A percentile compares a stretch with the other conserved stretches of the same genome.
These are phyloP conservation scores for Amaranthus palmeri DNA, from an alignment of 148 eudicot species.

Conservation along the genomic window DNA sequence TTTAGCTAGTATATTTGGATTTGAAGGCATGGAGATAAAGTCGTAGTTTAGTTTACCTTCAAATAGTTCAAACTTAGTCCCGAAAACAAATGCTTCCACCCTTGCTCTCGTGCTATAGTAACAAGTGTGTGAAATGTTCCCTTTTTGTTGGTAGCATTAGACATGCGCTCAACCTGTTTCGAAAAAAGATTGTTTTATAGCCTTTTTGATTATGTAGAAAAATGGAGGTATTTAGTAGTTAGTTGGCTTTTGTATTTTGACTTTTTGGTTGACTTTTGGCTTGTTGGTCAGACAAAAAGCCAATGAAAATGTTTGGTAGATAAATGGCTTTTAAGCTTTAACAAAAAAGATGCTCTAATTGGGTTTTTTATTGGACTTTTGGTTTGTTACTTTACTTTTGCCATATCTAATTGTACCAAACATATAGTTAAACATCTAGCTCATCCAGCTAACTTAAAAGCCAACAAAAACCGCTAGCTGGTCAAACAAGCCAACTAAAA, in stretches of 20 bases:
- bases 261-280: no score
- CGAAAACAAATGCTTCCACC: slow-evolving; percentile 86
- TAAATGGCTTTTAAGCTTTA: no score
- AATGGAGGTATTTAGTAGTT: no score
- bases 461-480: no score
- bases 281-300: no score
- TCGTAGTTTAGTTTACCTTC: slow-evolving; percentile 41
- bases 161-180: slow-evolving; percentile 62
- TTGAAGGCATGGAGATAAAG: neutral
- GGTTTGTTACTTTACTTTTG: neutral
- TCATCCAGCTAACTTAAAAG: no score
- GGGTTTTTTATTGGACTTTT: no score
- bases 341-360: no score
- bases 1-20: neutral
- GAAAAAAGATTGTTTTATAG: neutral
- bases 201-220: neutral
- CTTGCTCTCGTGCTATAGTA: slow-evolving; percentile 65
- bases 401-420: neutral
- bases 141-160: slow-evolving; percentile 37
- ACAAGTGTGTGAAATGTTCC: slow-evolving; percentile 69
- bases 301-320: no score
- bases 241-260: no score
- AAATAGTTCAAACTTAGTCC: slow-evolving; percentile 91
- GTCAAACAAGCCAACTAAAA: no score
- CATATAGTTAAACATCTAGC: neutral